phyloP scores from a whole-genome alignment of 2,329 filamentous ascomycete species.

The Fusarium pseudograminearum region DNA sequence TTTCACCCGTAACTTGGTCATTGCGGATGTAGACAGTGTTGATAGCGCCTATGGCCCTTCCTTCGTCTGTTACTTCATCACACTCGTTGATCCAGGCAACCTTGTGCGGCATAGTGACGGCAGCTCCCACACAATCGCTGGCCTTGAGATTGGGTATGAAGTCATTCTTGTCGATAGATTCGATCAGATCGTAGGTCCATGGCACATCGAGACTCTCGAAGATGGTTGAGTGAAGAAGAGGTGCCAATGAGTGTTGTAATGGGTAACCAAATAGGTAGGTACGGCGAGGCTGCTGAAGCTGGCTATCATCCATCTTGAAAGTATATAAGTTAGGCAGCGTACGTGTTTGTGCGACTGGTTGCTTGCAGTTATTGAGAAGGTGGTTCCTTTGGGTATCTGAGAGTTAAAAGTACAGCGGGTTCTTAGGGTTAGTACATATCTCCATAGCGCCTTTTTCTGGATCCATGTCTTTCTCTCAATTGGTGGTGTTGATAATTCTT shows the following conservation, averaged over 20 bases:
- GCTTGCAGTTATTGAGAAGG: neutral
- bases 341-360: neutral
- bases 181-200: constrained; percentile 5
- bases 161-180: neutral
- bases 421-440: neutral
- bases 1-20: neutral
- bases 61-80: constrained; percentile 2
- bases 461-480: neutral
- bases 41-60: neutral
- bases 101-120: constrained; percentile 6
- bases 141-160: neutral
- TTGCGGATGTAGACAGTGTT: constrained; percentile 7
- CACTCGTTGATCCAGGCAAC: constrained; percentile 1
- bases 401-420: neutral
- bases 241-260: constrained; percentile 2
- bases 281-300: neutral
- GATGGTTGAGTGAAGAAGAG: constrained; percentile 3
- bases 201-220: neutral
- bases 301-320: neutral
- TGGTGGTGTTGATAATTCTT: neutral
- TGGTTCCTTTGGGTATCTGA: neutral
- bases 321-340: too few relatives aligned
- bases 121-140: neutral
- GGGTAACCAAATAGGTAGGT: constrained; percentile 7
- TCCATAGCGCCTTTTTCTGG: neutral